Percentiles rank a stretch among this genome's conserved stretches.
These are phyloP conservation scores for Lotus japonicus DNA, from an alignment of 306 rosid species.

Conservation along the genomic window DNA sequence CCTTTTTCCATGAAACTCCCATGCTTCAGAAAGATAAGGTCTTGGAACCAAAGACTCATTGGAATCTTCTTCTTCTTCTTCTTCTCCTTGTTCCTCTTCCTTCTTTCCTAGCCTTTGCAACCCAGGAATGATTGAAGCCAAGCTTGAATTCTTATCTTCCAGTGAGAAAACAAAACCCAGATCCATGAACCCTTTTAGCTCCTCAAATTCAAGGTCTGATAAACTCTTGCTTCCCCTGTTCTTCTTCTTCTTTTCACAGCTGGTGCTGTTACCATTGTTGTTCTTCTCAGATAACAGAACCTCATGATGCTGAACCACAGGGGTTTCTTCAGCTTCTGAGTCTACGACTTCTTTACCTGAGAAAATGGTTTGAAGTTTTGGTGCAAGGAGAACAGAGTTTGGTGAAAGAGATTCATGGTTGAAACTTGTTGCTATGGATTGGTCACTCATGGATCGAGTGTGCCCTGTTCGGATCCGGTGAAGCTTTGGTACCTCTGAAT, in stretches of 20 bases:
- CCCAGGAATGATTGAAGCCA: conserved; percentile 80
- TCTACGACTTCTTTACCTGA: conserved; percentile 50
- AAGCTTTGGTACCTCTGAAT: conserved; percentile 32
- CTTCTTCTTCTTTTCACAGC: conserved; percentile 20
- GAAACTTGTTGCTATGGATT: conserved; percentile 39
- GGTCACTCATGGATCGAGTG: conserved; percentile 64
- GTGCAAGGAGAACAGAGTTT: conserved; percentile 36
- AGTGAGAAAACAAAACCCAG: conserved; percentile 87
- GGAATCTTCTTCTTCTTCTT: not conserved
- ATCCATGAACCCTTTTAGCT: conserved; percentile 93
- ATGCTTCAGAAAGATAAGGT: conserved; percentile 88
- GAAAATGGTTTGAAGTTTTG: conserved; percentile 44
- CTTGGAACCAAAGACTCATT: conserved; percentile 37
- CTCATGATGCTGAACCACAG: not conserved
- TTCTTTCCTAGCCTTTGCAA: conserved; percentile 59
- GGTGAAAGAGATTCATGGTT: conserved; percentile 44
- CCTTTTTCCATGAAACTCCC: conserved; percentile 57
- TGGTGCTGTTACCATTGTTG: not conserved
- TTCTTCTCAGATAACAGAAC: conserved; percentile 21
- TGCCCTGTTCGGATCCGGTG: conserved; percentile 27
- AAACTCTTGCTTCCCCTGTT: conserved; percentile 60
- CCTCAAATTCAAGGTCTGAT: conserved; percentile 79
- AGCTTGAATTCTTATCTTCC: conserved; percentile 67
- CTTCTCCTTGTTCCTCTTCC: not conserved
- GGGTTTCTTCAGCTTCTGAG: conserved; percentile 20